Conservation (phyloP, 2,329 filamentous ascomycete species). For the Ilyonectria robusta region DNA sequence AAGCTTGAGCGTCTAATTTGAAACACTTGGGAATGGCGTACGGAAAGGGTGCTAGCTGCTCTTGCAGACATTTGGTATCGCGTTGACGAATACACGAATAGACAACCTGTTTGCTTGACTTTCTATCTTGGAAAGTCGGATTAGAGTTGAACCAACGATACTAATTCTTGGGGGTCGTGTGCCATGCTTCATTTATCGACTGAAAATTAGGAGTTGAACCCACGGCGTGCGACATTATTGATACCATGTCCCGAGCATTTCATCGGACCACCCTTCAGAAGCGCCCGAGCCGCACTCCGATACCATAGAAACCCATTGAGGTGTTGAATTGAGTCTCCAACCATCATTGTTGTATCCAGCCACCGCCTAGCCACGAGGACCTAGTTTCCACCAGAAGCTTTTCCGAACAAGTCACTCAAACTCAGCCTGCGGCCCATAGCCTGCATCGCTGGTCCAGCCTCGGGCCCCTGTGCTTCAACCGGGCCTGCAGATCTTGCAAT, state of each 20-base stretch:
- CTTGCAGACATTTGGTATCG: constrained; percentile 46
- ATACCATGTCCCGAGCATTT: background rate
- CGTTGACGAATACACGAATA: constrained; percentile 46
- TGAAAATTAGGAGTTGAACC: background rate
- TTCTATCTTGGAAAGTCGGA: constrained; percentile 12
- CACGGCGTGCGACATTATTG: background rate
- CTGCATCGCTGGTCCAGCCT: constrained; percentile 59
- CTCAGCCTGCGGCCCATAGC: constrained; percentile 61
- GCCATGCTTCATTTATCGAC: background rate
- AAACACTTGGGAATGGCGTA: constrained; percentile 47
- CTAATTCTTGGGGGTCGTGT: background rate
- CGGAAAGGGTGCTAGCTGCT: constrained; percentile 42
- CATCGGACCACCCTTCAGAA: background rate
- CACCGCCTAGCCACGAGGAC: constrained; percentile 10
- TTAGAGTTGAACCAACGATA: background rate
- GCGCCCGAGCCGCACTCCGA: background rate
- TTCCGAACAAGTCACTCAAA: constrained; percentile 62
- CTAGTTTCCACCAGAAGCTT: constrained; percentile 41
- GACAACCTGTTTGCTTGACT: constrained; percentile 33
- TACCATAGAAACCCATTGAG: background rate
- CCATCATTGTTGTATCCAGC: background rate
- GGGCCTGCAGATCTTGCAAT: constrained; percentile 51
- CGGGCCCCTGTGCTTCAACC: constrained; percentile 48
- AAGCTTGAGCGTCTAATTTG: constrained; percentile 20
- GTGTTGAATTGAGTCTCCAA: constrained; percentile 4